Conservation (phyloP, 805 yeast genomes). For the Zygosaccharomyces gambellarensis region DNA sequence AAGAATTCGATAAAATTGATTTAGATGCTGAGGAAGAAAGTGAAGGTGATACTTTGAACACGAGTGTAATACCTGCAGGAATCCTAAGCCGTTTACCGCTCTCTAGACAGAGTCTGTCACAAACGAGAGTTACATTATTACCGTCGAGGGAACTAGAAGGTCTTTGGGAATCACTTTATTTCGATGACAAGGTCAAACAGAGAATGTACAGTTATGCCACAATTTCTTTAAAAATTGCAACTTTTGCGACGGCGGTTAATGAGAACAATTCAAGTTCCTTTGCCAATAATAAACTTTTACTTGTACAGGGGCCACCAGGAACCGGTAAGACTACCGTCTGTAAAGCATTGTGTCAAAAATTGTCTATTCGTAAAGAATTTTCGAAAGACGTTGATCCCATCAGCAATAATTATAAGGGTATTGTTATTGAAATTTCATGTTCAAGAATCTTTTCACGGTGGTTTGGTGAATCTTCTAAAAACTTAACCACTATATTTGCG, state of each 20-base stretch:
- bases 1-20: conserved; percentile 33
- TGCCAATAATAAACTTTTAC: conserved; percentile 26
- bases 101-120: conserved; percentile 17
- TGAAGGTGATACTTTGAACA: conserved; percentile 14
- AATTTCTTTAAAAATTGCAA: conserved; percentile 29
- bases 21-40: conserved; percentile 15
- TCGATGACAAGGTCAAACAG: conserved; percentile 32
- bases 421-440: conserved; percentile 41
- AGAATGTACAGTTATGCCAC: conserved; percentile 33
- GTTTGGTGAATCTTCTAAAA: conserved; percentile 45
- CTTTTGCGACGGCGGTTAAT: conserved; percentile 6
- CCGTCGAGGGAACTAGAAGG: conserved; percentile 34
- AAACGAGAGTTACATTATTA: conserved; percentile 20
- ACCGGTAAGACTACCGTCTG: conserved; percentile 45
- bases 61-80: background rate
- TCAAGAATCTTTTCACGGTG: conserved; percentile 43
- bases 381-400: background rate
- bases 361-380: conserved; percentile 31
- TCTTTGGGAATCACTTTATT: conserved; percentile 36
- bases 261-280: conserved; percentile 6
- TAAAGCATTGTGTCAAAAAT: conserved; percentile 39
- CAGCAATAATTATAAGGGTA: conserved; percentile 19
- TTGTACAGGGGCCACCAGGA: conserved; percentile 45
- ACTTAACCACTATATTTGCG: conserved; percentile 36
- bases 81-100: conserved; percentile 11